These are phyloP conservation scores for Yamadazyma conglobata DNA, from an alignment of 1,139 yeast species.

Conservation along the genomic window DNA sequence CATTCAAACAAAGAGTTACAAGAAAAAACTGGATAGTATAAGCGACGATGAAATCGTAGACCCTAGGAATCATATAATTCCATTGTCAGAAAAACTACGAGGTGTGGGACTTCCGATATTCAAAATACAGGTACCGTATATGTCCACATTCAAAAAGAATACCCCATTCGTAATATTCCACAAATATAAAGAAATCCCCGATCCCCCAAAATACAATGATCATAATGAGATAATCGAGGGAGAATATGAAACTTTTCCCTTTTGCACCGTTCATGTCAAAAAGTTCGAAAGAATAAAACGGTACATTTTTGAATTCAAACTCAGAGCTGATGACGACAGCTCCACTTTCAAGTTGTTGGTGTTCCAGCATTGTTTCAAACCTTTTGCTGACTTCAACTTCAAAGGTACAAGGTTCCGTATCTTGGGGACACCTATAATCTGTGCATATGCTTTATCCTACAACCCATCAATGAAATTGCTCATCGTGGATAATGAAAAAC, in stretches of 20 bases:
- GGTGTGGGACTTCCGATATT: constrained; percentile 41
- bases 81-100: constrained; percentile 26
- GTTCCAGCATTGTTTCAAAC: constrained; percentile 36
- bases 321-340: constrained; percentile 11
- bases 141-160: constrained; percentile 35
- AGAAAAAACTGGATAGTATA: constrained; percentile 3
- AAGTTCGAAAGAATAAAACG: constrained; percentile 27
- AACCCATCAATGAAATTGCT: constrained; percentile 35
- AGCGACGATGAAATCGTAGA: constrained; percentile 19
- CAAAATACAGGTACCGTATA: constrained; percentile 33
- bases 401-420: constrained; percentile 38
- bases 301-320: constrained; percentile 27
- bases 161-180: constrained; percentile 35
- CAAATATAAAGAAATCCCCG: constrained; percentile 30
- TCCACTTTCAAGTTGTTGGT: constrained; percentile 24
- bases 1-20: constrained; percentile 11
- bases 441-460: constrained; percentile 28
- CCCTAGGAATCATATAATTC: constrained; percentile 31
- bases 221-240: constrained; percentile 13
- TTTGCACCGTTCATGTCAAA: constrained; percentile 33
- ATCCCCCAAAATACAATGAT: constrained; percentile 18
- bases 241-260: constrained; percentile 31
- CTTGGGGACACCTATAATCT: constrained; percentile 33
- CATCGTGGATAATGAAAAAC: constrained; percentile 32
- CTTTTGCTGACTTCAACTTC: constrained; percentile 41